These are phyloP conservation scores for Blastobotrys peoriensis DNA, from an alignment of 805 yeast genomes.

Conservation along the genomic window DNA sequence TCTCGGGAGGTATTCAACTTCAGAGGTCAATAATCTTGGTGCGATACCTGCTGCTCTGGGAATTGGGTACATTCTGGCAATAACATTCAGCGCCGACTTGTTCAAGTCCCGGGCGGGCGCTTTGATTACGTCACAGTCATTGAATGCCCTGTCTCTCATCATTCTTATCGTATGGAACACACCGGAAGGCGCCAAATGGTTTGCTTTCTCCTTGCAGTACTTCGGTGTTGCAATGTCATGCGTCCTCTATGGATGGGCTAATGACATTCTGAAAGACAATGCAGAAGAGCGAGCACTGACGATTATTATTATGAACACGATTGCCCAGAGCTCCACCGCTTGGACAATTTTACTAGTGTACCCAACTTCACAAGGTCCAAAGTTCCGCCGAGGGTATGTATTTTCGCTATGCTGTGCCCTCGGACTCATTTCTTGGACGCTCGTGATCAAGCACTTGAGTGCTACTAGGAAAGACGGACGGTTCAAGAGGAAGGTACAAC, in stretches of 20 bases:
- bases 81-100: slow-evolving; percentile 38
- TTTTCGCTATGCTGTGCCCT: slow-evolving; percentile 12
- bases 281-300: slow-evolving; percentile 45
- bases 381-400: slow-evolving; percentile 17
- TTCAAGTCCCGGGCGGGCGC: slow-evolving; percentile 50
- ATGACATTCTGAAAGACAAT: slow-evolving; percentile 49
- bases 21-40: slow-evolving; percentile 43
- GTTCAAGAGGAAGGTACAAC: no score
- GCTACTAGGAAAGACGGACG: not conserved
- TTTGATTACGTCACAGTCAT: slow-evolving; percentile 43
- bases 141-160: slow-evolving; percentile 45
- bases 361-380: slow-evolving; percentile 22
- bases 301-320: slow-evolving; percentile 42
- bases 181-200: slow-evolving; percentile 52
- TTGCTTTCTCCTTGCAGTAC: slow-evolving; percentile 51
- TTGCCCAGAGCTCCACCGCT: slow-evolving; percentile 49
- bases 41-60: slow-evolving; percentile 59
- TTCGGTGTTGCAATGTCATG: slow-evolving; percentile 60
- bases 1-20: slow-evolving; percentile 38
- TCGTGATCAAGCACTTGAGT: not conserved
- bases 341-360: slow-evolving; percentile 44
- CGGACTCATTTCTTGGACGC: slow-evolving; percentile 1
- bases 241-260: slow-evolving; percentile 51
- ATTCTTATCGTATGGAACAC: slow-evolving; percentile 51
- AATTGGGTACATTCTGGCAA: slow-evolving; percentile 32